Percentiles rank a stretch among this genome's conserved stretches.
phyloP scores from a whole-genome alignment of 2,329 filamentous ascomycete species.

The Sporothrix brunneoviolacea region DNA sequence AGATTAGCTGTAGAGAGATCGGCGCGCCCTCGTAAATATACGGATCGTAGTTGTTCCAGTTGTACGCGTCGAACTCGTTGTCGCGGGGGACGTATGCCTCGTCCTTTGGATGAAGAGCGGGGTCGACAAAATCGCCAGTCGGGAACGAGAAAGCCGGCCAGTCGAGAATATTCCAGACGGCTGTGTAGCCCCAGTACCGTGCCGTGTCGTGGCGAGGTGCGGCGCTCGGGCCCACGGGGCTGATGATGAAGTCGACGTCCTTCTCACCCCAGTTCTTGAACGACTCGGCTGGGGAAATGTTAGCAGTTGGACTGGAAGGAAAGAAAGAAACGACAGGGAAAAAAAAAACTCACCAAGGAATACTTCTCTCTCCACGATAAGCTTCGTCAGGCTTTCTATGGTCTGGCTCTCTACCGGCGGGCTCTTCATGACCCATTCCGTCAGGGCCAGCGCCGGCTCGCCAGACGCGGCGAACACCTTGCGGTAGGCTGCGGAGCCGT shows the following conservation, averaged over 20 bases:
- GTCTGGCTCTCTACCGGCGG: background rate
- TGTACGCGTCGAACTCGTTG: conserved; percentile 5
- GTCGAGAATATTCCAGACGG: conserved; percentile 14
- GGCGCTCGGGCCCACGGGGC: background rate
- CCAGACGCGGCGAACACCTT: background rate
- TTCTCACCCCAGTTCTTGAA: background rate
- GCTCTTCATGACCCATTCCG: background rate
- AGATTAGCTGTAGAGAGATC: background rate
- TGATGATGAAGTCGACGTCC: conserved; percentile 8
- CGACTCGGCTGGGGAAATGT: background rate
- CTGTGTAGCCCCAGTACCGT: conserved; percentile 7
- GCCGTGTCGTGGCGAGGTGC: background rate
- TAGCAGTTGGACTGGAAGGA: too few species aligned
- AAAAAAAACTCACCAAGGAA: background rate
- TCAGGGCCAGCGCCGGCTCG: background rate
- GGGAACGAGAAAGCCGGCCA: background rate
- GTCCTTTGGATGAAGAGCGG: background rate
- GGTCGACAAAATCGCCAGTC: background rate
- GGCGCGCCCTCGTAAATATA: background rate
- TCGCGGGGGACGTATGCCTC: background rate
- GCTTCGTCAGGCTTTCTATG: too few species aligned
- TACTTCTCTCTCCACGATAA: background rate
- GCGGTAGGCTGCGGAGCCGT: background rate
- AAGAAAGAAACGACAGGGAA: too few species aligned
- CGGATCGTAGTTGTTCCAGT: conserved; percentile 1